Conservation (phyloP, 1,284 basidiomycete genomes). For the Ceratobasidium sp. region DNA sequence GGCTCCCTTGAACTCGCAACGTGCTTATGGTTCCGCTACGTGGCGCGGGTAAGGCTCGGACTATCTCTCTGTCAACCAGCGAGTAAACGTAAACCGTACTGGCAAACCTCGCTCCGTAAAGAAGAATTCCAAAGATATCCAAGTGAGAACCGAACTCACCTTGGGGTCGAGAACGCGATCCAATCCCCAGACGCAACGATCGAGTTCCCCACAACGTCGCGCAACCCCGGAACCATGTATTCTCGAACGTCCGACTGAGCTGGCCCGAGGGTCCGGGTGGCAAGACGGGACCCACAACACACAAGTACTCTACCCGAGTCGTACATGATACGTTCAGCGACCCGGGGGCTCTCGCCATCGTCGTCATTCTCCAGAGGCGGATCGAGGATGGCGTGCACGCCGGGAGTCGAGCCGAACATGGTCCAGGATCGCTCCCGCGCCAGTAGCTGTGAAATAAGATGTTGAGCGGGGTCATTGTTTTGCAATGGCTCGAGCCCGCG, state of each 20-base stretch:
- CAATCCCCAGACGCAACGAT: slow-evolving; percentile 9
- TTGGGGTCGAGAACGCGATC: background rate
- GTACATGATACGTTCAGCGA: background rate
- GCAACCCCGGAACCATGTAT: slow-evolving; percentile 8
- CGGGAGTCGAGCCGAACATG: slow-evolving; percentile 30
- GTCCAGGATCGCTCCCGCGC: slow-evolving; percentile 24
- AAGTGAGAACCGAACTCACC: slow-evolving; percentile 9
- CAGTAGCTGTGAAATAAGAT: slow-evolving; percentile 1
- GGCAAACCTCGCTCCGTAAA: background rate
- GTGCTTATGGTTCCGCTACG: background rate
- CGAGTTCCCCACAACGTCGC: background rate
- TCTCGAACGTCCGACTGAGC: background rate
- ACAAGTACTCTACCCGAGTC: slow-evolving; percentile 14
- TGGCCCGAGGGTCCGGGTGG: background rate
- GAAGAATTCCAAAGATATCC: background rate
- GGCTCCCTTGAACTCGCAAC: background rate
- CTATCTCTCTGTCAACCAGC: background rate
- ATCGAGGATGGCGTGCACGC: background rate
- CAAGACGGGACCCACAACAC: background rate
- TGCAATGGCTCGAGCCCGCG: slow-evolving; percentile 31
- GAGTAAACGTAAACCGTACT: slow-evolving; percentile 22
- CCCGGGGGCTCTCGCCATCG: background rate
- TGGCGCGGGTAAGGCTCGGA: background rate
- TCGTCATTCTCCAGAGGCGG: background rate
- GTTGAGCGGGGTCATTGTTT: background rate